These are phyloP conservation scores for Trametes meyenii DNA, from an alignment of 768 basidiomycete species.

Conservation along the genomic window DNA sequence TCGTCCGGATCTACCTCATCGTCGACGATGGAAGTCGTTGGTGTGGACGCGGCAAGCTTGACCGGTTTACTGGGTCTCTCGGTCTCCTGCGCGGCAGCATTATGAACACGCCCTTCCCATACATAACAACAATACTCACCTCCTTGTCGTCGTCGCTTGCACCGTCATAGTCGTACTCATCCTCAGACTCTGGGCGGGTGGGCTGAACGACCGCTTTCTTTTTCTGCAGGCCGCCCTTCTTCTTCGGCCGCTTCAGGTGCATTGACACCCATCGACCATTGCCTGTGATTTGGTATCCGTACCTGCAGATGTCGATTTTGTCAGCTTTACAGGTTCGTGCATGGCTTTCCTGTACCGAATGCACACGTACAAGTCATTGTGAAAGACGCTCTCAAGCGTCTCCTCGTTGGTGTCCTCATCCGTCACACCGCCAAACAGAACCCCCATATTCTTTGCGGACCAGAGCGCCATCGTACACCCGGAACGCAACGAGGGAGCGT, in stretches of 20 bases:
- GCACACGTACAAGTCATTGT: slow-evolving; percentile 75
- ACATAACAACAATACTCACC: slow-evolving; percentile 3
- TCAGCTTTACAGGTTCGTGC: not conserved
- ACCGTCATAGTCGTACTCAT: slow-evolving; percentile 27
- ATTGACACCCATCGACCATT: slow-evolving; percentile 82
- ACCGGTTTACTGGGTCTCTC: slow-evolving; percentile 5
- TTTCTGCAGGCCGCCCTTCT: slow-evolving; percentile 48
- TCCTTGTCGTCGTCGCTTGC: slow-evolving; percentile 26
- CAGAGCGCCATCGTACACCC: slow-evolving; percentile 90
- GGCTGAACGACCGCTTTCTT: slow-evolving; percentile 36
- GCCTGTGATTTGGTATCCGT: slow-evolving; percentile 73
- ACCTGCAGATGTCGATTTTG: slow-evolving; percentile 43
- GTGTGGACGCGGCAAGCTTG: not conserved
- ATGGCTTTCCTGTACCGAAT: not conserved
- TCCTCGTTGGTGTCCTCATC: slow-evolving; percentile 89
- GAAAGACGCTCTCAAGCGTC: slow-evolving; percentile 80
- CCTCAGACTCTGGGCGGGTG: slow-evolving; percentile 20
- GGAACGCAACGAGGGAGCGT: slow-evolving; percentile 69
- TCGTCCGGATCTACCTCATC: slow-evolving; percentile 61
- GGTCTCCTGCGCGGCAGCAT: not conserved
- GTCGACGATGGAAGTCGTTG: slow-evolving; percentile 20
- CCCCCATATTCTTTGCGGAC: slow-evolving; percentile 64
- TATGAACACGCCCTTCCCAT: not conserved
- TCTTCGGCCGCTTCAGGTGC: slow-evolving; percentile 67
- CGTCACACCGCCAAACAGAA: slow-evolving; percentile 87